Percentiles rank a stretch among this genome's conserved stretches.
These are phyloP conservation scores for Penicillium tannophilum DNA, from an alignment of 495 filamentous ascomycete genomes.

Conservation along the genomic window DNA sequence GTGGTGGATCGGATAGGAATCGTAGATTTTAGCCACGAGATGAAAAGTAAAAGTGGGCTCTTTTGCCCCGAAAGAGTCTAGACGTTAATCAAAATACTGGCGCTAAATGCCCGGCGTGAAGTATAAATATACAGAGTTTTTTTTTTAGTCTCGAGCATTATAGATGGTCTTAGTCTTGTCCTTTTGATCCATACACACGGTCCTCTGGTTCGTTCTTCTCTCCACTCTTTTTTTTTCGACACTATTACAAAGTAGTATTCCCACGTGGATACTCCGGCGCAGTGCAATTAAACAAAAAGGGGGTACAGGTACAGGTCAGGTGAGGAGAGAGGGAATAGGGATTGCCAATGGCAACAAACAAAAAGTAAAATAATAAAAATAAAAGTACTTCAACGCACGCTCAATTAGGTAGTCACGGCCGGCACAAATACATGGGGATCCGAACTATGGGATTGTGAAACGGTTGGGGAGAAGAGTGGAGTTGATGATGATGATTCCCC, in stretches of 20 bases:
- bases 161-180: background rate
- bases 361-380: background rate
- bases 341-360: background rate
- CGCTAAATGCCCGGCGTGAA: background rate
- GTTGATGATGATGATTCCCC: background rate
- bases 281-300: slow-evolving; percentile 2
- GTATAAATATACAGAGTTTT: slow-evolving; percentile 1
- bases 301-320: background rate
- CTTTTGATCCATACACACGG: background rate
- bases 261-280: background rate
- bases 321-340: background rate
- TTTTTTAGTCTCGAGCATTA: background rate
- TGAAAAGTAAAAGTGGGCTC: slow-evolving; percentile 1
- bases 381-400: background rate
- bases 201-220: background rate
- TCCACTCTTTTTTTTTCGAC: slow-evolving; percentile 7
- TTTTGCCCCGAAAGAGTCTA: background rate
- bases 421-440: slow-evolving; percentile 4
- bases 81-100: background rate
- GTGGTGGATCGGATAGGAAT: background rate
- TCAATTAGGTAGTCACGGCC: slow-evolving; percentile 10
- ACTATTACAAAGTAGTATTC: slow-evolving; percentile 7
- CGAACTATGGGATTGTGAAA: slow-evolving; percentile 8
- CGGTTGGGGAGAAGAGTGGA: slow-evolving; percentile 7
- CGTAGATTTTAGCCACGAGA: background rate